Evolutionary conservation across 331 rosid genomes (phyloP), one percentile per base, ranked within the genome.

Genomic region (Malus hybrid): DNA sequence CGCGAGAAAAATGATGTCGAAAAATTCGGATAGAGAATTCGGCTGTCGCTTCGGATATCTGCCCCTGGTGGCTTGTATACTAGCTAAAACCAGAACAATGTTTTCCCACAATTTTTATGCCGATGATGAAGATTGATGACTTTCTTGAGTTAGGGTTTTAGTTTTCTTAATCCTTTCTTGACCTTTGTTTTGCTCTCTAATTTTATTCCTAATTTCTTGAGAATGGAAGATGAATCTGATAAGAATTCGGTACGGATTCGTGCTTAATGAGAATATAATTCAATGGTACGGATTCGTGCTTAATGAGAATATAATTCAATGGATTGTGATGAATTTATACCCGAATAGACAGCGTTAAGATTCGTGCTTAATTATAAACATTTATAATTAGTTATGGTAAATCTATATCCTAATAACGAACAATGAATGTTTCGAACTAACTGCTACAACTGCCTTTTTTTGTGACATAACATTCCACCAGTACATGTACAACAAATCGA

Each of bases 1-100:
- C 83, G 88, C 75, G 85, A 70, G 78, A 44, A 44, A 50, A 69
- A 28, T 44, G 81, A 73, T 62, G 69, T 68, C 79, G 5, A 18
- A 65, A 32, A 48, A 19, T 74, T 63, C 27, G 13, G 78, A 46
- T 29, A 64, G 70, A 31, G 78, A 74, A 48, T 64, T 74, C 24
- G 52, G 32, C 78, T 7, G 78, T 63, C 78, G 33, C 14, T 16
- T 46, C 32, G 24, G 71, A 44, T 75, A 80, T 83, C 77, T 83
- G 84, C 78, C 78, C 78, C 71, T 12, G 78, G 78, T 31, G 71
- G 70, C 71, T 64, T 64, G 78, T 74, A 74, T 8, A 29, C 24
- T 24, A 24, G 24, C 24, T 24, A 24, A 24, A 24, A 24, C 24
- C 24, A 24, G 24, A 24, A 56, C 71, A 20, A 6, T 63, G 32